Evolutionary conservation across 371 early-diverging fungal genomes (phyloP).

Genomic region (Apophysomyces sp.): DNA sequence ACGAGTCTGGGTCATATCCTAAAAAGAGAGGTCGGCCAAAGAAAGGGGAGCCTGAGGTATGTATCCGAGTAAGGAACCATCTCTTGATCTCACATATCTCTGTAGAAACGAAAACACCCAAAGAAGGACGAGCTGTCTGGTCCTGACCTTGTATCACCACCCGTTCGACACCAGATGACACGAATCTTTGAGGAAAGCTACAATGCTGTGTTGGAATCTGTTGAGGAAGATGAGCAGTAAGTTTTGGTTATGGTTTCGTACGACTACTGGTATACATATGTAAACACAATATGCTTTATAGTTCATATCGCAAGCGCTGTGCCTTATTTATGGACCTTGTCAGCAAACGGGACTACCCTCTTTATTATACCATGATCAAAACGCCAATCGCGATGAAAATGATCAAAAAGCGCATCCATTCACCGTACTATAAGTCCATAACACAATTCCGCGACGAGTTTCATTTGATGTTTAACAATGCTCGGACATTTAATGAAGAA

Average conservation of each 20-base stretch:
- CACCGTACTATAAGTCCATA: slow-evolving; percentile 50
- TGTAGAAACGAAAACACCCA: slow-evolving; percentile 14
- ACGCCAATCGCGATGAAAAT: slow-evolving; percentile 82
- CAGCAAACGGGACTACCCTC: slow-evolving; percentile 74
- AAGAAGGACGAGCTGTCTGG: slow-evolving; percentile 20
- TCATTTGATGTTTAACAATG: slow-evolving; percentile 79
- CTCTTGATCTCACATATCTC: neutral
- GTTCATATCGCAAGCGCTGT: slow-evolving; percentile 53
- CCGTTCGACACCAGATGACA: slow-evolving; percentile 50
- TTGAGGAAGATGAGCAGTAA: slow-evolving; percentile 46
- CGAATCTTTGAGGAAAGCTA: slow-evolving; percentile 50
- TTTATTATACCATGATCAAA: slow-evolving; percentile 83
- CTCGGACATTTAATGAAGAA: slow-evolving; percentile 76
- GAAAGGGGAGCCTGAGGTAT: slow-evolving; percentile 19
- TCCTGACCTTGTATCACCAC: slow-evolving; percentile 32
- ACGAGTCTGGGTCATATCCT: slow-evolving; percentile 3
- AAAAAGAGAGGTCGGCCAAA: slow-evolving; percentile 29
- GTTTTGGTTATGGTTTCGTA: no score
- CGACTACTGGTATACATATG: no score
- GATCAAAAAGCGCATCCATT: slow-evolving; percentile 63
- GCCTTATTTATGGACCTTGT: slow-evolving; percentile 77
- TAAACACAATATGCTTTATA: slow-evolving; percentile 7
- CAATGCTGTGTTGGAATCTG: slow-evolving; percentile 55
- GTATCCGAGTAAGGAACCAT: neutral
- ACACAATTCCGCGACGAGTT: slow-evolving; percentile 62